A percentile compares a stretch with the other conserved stretches of the same genome.
Conservation (phyloP, 768 basidiomycete species). For the Panaeolus cyanescens region DNA sequence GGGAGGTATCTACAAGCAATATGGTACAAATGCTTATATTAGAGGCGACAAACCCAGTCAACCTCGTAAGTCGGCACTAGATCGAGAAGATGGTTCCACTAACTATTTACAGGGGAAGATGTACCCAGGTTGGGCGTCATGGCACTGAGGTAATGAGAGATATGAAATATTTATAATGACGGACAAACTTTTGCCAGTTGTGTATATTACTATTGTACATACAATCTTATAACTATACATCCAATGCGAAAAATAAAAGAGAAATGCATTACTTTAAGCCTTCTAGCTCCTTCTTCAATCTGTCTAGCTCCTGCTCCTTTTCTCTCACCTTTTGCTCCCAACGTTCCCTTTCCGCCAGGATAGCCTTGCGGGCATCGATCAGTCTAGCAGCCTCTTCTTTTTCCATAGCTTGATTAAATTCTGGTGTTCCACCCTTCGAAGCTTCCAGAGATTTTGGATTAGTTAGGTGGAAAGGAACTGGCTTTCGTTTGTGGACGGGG, state of each 20-base stretch:
- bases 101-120: conserved; percentile 64
- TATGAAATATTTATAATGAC: background rate
- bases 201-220: background rate
- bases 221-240: conserved; percentile 6
- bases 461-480: conserved; percentile 74
- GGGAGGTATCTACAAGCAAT: conserved; percentile 74
- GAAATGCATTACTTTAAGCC: background rate
- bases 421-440: conserved; percentile 70
- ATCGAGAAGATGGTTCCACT: conserved; percentile 7
- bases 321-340: conserved; percentile 70
- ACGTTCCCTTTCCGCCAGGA: conserved; percentile 77
- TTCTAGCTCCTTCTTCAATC: conserved; percentile 60
- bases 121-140: conserved; percentile 92
- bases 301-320: conserved; percentile 80
- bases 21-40: conserved; percentile 91
- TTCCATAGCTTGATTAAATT: conserved; percentile 87
- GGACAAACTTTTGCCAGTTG: background rate
- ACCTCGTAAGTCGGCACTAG: conserved; percentile 48
- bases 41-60: conserved; percentile 74
- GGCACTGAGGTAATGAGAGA: conserved; percentile 50
- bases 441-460: conserved; percentile 65
- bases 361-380: conserved; percentile 70
- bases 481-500: conserved; percentile 59
- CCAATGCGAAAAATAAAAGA: background rate
- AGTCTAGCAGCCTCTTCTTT: conserved; percentile 81